phyloP scores from a whole-genome alignment of 257 asterid species.

The Salvia hispanica region DNA sequence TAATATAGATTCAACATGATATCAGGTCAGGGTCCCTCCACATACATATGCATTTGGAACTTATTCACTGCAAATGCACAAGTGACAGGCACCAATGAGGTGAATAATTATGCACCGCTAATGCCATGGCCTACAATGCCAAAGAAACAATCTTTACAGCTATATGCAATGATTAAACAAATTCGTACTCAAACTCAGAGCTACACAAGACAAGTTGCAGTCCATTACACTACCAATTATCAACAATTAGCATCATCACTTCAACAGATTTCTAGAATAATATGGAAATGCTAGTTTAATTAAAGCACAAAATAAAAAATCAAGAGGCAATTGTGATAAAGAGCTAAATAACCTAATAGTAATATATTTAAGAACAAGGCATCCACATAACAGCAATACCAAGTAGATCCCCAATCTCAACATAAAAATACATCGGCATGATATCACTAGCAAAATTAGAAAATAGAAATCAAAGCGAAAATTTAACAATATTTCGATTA shows the following conservation, averaged over 20 bases:
- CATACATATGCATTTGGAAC: not conserved
- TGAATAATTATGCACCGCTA: slow-evolving; percentile 13
- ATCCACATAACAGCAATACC: slow-evolving; percentile 29
- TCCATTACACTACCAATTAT: slow-evolving; percentile 6
- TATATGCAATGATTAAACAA: slow-evolving; percentile 7
- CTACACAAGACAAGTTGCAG: not conserved
- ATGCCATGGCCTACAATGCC: slow-evolving; percentile 21
- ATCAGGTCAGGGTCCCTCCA: slow-evolving; percentile 27
- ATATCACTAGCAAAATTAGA: slow-evolving; percentile 27
- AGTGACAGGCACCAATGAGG: slow-evolving; percentile 15
- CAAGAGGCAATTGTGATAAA: slow-evolving; percentile 7
- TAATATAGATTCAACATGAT: not conserved
- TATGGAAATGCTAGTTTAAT: not conserved
- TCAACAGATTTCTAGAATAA: slow-evolving; percentile 6
- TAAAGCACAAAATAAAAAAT: not conserved
- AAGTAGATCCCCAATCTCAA: slow-evolving; percentile 36
- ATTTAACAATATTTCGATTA: slow-evolving; percentile 15
- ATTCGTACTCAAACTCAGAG: not conserved
- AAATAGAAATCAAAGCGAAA: slow-evolving; percentile 15
- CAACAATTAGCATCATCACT: slow-evolving; percentile 1
- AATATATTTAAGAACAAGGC: slow-evolving; percentile 24
- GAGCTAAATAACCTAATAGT: slow-evolving; percentile 29
- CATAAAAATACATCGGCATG: slow-evolving; percentile 24
- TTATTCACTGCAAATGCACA: slow-evolving; percentile 17
- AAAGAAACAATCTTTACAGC: slow-evolving; percentile 11